Evolutionary conservation across 176 grass and related monocot species (phyloP).

Genomic region (Triticum dicoccoides): DNA sequence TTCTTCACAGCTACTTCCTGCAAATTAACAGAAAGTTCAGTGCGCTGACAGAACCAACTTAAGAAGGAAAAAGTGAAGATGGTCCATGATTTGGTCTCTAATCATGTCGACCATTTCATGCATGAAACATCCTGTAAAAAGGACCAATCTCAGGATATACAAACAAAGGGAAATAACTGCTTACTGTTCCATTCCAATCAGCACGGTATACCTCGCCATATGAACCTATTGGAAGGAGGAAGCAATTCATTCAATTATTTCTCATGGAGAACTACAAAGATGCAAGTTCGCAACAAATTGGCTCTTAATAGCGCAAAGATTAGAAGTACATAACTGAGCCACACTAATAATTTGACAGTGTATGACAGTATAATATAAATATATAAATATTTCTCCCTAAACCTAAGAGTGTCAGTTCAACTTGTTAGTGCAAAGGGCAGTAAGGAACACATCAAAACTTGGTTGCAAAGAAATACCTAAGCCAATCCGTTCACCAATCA

Average conservation of each 20-base stretch:
- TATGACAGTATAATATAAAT: conserved; percentile 14
- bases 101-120: conserved; percentile 14
- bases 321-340: conserved; percentile 18
- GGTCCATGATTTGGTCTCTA: conserved; percentile 17
- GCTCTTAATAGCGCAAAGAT: conserved; percentile 6
- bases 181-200: conserved; percentile 98
- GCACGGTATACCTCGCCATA: conserved; percentile 99
- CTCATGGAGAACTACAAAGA: neutral
- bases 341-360: conserved; percentile 19
- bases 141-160: conserved; percentile 35
- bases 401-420: conserved; percentile 2
- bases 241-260: conserved; percentile 39
- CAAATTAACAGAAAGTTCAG: conserved; percentile 38
- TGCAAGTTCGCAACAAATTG: conserved; percentile 15
- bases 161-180: conserved; percentile 32
- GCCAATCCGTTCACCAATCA: conserved; percentile 98
- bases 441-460: conserved; percentile 27
- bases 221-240: conserved; percentile 62
- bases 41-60: neutral
- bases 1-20: conserved; percentile 99
- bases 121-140: conserved; percentile 3
- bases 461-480: conserved; percentile 69
- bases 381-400: conserved; percentile 3
- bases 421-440: conserved; percentile 24
- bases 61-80: conserved; percentile 11